Conservation (phyloP, 2,329 filamentous ascomycete species). For the Phialophora verrucosa region DNA sequence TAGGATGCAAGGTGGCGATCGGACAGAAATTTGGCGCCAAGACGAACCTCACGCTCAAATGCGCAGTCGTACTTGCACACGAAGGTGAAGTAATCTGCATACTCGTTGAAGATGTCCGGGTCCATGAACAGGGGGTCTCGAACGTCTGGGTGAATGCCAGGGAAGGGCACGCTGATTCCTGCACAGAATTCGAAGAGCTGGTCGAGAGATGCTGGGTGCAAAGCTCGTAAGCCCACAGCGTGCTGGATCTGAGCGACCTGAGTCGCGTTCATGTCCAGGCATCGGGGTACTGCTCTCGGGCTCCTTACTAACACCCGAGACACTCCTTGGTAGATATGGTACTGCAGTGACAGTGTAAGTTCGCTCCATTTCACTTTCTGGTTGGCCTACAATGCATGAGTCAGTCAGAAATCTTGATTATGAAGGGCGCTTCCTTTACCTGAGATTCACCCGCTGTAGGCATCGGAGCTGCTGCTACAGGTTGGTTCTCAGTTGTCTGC, state of each 20-base stretch:
- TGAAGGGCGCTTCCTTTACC: not conserved
- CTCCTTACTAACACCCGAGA: not conserved
- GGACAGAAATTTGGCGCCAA: slow-evolving; percentile 20
- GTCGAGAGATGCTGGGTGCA: slow-evolving; percentile 14
- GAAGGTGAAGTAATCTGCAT: slow-evolving; percentile 30
- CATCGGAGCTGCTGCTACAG: not conserved
- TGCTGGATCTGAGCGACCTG: slow-evolving; percentile 21
- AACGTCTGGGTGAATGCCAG: slow-evolving; percentile 14
- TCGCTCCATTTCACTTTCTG: slow-evolving; percentile 18
- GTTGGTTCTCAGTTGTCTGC: not conserved
- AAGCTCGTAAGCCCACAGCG: slow-evolving; percentile 9
- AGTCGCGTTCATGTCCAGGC: slow-evolving; percentile 26
- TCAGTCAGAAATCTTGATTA: not conserved
- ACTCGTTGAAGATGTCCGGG: slow-evolving; percentile 24
- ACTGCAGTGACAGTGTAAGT: slow-evolving; percentile 29
- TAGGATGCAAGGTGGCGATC: slow-evolving; percentile 10
- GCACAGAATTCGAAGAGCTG: slow-evolving; percentile 23
- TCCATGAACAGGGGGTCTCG: slow-evolving; percentile 16
- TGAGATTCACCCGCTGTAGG: not conserved
- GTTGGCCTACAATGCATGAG: slow-evolving; percentile 8
- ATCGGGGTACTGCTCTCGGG: not conserved
- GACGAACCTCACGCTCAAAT: slow-evolving; percentile 19
- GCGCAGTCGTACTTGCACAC: slow-evolving; percentile 30
- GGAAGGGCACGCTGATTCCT: not conserved
- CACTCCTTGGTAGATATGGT: slow-evolving; percentile 27